Base-by-base conservation (phyloP, 2,329 filamentous ascomycete genomes). In the Aspergillus pseudonomiae region DNA sequence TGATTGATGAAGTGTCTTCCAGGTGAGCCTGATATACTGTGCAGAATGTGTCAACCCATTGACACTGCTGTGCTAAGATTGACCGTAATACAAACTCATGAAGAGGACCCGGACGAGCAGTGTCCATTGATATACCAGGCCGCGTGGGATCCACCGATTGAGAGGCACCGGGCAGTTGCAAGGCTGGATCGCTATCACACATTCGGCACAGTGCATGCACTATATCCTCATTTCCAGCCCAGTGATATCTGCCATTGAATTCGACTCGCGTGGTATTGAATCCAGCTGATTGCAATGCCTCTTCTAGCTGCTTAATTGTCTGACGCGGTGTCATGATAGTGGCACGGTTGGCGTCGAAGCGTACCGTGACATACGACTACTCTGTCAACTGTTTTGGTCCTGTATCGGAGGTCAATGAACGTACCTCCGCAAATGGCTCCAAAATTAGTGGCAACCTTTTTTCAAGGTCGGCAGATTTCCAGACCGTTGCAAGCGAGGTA, bases 241-340 rank as follows among this genome's bases (percentile, higher is more conserved):
- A 69, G 57, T 69, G 68, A 19, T 68, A 69, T 14, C 68, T 65
- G 0, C 68, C 68, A 24, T 68, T 69, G 57, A 68, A 67, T 4
- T 65, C 62, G 7, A 69, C 61, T 19, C 59, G 63, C 4, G 41
- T 62, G 2, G 65, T 62, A 11, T 45, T 32, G 21, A 69, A 63
- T 10, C 67, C 63, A 7, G 60, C 66, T 2, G 55, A 30, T 19
- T 62, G 65, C 2, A 69, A 59, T 4, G 56, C n/a, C 12, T 63
- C 30, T 39, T 67, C 63, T 19, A 69, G 57, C 2, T 41, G 52
- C 6, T 12, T 21, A 2, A 66, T 14, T 32, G 16, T 58, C 9
- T 52, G 59, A 28, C 65, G 55, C 3, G 65, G 68, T 1, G 66
- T 56, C 66, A 67, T 69, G 21, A 69, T 53, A 0, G 68, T 69